A percentile compares a stretch with the other conserved stretches of the same genome.
phyloP scores from a whole-genome alignment of 1,139 yeast genomes.

The Geotrichum fermentans region DNA sequence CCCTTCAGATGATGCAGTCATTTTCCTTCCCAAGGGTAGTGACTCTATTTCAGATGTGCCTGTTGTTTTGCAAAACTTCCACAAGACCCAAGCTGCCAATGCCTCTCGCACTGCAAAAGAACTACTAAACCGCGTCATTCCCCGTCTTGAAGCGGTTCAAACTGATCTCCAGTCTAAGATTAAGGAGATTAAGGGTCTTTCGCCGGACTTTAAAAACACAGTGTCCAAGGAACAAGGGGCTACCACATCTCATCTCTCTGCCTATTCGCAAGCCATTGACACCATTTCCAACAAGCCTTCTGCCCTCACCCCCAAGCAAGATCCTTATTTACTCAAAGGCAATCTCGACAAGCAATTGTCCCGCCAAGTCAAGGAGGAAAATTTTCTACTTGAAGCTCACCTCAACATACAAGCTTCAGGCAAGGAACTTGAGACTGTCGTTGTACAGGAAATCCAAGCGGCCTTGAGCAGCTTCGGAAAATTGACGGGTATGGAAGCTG shows the following conservation, averaged over 20 bases:
- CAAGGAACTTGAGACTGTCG: slow-evolving; percentile 81
- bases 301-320: slow-evolving; percentile 48
- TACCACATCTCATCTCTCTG: slow-evolving; percentile 40
- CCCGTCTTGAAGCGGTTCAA: slow-evolving; percentile 79
- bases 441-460: slow-evolving; percentile 78
- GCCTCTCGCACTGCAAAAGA: slow-evolving; percentile 70
- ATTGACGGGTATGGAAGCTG: slow-evolving; percentile 28
- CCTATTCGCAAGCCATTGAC: slow-evolving; percentile 32
- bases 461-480: slow-evolving; percentile 70
- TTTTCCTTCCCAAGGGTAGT: slow-evolving; percentile 68
- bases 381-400: slow-evolving; percentile 80
- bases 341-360: slow-evolving; percentile 71
- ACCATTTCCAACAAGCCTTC: slow-evolving; percentile 34
- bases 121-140: slow-evolving; percentile 61
- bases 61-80: slow-evolving; percentile 61
- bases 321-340: slow-evolving; percentile 75
- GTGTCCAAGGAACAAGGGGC: slow-evolving; percentile 63
- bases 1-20: slow-evolving; percentile 30
- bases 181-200: slow-evolving; percentile 76
- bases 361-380: slow-evolving; percentile 76
- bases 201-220: slow-evolving; percentile 76
- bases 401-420: slow-evolving; percentile 84
- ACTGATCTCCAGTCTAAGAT: slow-evolving; percentile 77
- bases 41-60: slow-evolving; percentile 84
- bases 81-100: slow-evolving; percentile 62